A percentile compares a stretch with the other conserved stretches of the same genome.
These are phyloP conservation scores for Blastocystis sp. DNA, from an alignment of 352 stramenopile species.

Conservation along the genomic window DNA sequence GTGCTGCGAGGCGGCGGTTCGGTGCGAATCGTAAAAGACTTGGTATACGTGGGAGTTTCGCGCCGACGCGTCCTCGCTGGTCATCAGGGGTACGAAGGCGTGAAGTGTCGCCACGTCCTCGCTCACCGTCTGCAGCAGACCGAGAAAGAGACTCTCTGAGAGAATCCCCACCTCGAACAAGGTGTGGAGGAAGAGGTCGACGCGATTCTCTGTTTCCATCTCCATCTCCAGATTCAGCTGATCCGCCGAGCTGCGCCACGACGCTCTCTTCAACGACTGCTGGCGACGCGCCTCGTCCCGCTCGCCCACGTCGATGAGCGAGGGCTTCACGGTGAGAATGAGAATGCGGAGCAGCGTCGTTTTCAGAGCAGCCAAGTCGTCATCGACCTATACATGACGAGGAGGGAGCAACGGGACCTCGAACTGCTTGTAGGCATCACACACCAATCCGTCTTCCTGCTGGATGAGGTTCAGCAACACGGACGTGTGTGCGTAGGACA, in stretches of 20 bases:
- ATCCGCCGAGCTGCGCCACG: background rate
- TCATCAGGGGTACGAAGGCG: background rate
- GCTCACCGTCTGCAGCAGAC: background rate
- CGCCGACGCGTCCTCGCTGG: background rate
- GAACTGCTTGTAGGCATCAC: constrained; percentile 6
- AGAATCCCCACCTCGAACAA: constrained; percentile 21
- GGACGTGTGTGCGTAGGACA: background rate
- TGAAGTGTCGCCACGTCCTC: background rate
- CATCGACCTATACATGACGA: background rate
- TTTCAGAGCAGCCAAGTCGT: constrained; percentile 25
- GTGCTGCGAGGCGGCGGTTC: background rate
- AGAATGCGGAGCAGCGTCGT: background rate
- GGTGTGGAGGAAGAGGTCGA: background rate
- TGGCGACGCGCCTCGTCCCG: background rate
- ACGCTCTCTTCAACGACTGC: background rate
- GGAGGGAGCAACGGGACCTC: background rate
- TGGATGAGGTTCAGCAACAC: constrained; percentile 1
- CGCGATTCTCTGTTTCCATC: background rate
- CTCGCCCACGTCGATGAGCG: background rate
- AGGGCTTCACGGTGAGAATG: background rate
- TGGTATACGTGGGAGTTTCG: background rate
- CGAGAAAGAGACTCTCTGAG: background rate
- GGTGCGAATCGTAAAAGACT: background rate
- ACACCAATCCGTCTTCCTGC: constrained; percentile 21
- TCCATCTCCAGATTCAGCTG: background rate